Base-by-base conservation (phyloP, 208 protist species). In the Porcisia hertigi region DNA sequence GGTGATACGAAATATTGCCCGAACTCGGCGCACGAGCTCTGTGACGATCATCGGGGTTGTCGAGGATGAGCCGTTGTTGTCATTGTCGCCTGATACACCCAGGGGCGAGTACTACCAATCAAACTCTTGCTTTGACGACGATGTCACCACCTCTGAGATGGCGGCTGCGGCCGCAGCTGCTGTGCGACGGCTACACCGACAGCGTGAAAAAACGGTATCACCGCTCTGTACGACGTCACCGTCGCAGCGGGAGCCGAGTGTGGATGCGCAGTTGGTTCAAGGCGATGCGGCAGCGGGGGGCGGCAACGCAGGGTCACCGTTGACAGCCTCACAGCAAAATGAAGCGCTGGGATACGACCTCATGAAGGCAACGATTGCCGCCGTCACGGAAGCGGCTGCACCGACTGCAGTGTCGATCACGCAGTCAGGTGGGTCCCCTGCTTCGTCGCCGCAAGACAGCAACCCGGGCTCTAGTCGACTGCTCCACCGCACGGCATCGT, bases 141-240 rank as follows among this genome's bases (percentile, higher is more conserved):
- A 69, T 41, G 34, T 69, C 5, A 16, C 23, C 3, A 72, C 67
- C 30, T 49, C 67, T 11, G 67, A 72, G 25, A 55, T 72, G 67
- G 67, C 67, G 3, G 67, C 67, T 20, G 67, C 67, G 49, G 67
- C 53, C 8, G 67, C 67, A 2, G 67, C 67, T 23, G 53, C 67
- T 25, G 67, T 59, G n/a, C 53, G 30, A 49, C 67, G 67, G 34
- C 67, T 72, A 16, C 45, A 72, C 67, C 67, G 67, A n/a, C 47
- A 59, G n/a, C 67, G 67, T 14, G 12, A 14, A 9, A 54, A 6
- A 8, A 6, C n/a, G 25, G 16, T n/a, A 59, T 25, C 67, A 30
- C 45, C 49, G 43, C 49, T 41, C 30, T 54, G 49, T 18, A 52
- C 23, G 12, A 23, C 23, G 8, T n/a, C 23, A 3, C 9, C 41